Percentiles rank a stretch among this genome's conserved stretches.
These are phyloP conservation scores for Porphyrellus cyaneotinctus DNA, from an alignment of 768 basidiomycete species.

Conservation along the genomic window DNA sequence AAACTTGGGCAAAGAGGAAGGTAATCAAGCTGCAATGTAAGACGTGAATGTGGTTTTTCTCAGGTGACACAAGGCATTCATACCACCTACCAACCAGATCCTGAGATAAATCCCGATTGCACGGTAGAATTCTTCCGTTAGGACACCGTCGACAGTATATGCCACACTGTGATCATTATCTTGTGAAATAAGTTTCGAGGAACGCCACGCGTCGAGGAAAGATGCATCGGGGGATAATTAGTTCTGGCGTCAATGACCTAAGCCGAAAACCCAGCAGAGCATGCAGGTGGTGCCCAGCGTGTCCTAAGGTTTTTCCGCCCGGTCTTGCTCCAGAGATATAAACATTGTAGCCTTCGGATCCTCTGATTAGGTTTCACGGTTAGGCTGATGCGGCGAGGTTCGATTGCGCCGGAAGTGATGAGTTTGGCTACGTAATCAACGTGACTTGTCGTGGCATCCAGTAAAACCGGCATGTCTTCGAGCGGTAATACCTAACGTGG, in stretches of 20 bases:
- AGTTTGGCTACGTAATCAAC: no score
- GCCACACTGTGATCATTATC: slow-evolving; percentile 15
- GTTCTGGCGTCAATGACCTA: not conserved
- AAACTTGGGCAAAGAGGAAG: slow-evolving; percentile 21
- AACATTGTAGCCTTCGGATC: no score
- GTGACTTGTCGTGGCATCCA: no score
- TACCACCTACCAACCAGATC: slow-evolving; percentile 29
- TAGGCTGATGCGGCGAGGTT: no score
- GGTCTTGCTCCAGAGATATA: no score
- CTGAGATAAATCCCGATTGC: slow-evolving; percentile 28
- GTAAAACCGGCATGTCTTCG: no score
- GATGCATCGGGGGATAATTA: slow-evolving; percentile 2
- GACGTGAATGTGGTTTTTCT: not conserved
- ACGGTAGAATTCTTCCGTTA: slow-evolving; percentile 21
- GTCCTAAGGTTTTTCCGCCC: not conserved
- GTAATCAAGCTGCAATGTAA: slow-evolving; percentile 19
- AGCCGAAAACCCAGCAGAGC: not conserved
- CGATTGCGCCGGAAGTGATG: no score
- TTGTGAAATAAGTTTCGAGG: not conserved
- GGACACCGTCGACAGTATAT: slow-evolving; percentile 23
- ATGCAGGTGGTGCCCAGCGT: not conserved
- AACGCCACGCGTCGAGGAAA: not conserved
- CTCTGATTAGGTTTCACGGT: no score
- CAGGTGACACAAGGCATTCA: not conserved
- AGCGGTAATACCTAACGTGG: no score